These are phyloP conservation scores for Thalia dealbata DNA, from an alignment of 176 grass and related monocot species.

Conservation along the genomic window DNA sequence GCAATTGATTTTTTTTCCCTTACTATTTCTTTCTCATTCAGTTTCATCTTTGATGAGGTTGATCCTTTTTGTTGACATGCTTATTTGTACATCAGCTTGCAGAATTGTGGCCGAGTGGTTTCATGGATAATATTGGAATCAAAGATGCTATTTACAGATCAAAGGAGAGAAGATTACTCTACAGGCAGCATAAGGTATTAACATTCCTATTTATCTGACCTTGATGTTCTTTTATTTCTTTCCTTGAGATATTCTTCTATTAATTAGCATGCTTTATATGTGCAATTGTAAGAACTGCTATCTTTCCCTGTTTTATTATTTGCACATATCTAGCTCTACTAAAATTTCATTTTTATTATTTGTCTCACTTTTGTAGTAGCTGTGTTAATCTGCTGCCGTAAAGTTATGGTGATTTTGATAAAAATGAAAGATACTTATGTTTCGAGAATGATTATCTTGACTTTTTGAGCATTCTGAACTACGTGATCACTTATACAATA, in stretches of 20 bases:
- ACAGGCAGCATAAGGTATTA: conserved; percentile 72
- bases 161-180: conserved; percentile 52
- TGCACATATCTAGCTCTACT: too few relatives aligned
- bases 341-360: background rate
- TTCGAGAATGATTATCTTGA: background rate
- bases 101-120: conserved; percentile 92
- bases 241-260: background rate
- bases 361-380: background rate
- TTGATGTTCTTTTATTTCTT: background rate
- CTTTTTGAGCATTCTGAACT: background rate
- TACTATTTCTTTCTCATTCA: background rate
- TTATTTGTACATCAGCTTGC: conserved; percentile 44
- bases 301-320: too few relatives aligned
- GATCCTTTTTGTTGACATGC: background rate
- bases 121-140: conserved; percentile 93
- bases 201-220: conserved; percentile 1
- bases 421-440: background rate
- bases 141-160: conserved; percentile 89
- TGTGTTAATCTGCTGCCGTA: background rate
- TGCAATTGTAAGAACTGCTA: background rate
- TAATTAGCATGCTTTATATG: background rate
- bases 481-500: background rate
- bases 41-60: background rate
- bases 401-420: background rate
- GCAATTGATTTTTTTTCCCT: background rate